Percentiles rank a stretch among this genome's conserved stretches.
phyloP scores from a whole-genome alignment of 2,329 filamentous ascomycete genomes.

The Raffaelea ambrosiae region DNA sequence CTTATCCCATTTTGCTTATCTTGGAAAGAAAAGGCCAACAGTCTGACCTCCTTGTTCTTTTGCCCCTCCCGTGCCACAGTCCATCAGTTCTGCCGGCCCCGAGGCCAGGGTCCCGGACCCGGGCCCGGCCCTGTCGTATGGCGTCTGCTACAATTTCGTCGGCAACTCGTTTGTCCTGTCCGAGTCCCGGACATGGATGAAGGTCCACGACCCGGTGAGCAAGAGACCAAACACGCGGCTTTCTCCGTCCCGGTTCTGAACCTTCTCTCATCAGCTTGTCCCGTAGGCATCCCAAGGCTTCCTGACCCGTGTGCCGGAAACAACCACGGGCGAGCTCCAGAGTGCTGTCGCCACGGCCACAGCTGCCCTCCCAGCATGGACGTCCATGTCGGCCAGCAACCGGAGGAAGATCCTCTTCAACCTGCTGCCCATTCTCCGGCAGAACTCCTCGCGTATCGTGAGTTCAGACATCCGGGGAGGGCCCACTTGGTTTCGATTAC shows the following conservation, averaged over 20 bases:
- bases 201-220: conserved; percentile 58
- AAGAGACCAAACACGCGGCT: too few species aligned
- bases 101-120: conserved; percentile 1
- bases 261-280: not conserved
- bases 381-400: conserved; percentile 58
- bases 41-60: not conserved
- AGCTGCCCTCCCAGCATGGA: conserved; percentile 68
- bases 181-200: conserved; percentile 62
- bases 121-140: conserved; percentile 1
- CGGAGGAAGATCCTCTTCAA: conserved; percentile 83
- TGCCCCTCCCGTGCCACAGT: not conserved
- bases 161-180: conserved; percentile 70
- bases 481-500: not conserved
- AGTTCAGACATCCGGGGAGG: conserved; percentile 27
- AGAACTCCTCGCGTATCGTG: conserved; percentile 77
- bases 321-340: conserved; percentile 66
- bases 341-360: conserved; percentile 69
- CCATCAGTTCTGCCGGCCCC: not conserved
- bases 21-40: conserved; percentile 37
- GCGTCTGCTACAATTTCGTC: conserved; percentile 69
- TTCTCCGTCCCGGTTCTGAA: not conserved
- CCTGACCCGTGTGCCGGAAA: conserved; percentile 76
- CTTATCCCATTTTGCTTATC: not conserved
- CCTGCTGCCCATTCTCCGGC: conserved; percentile 67
- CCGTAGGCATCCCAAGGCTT: conserved; percentile 66